Evolutionary conservation across 2,329 filamentous ascomycete genomes (phyloP), one percentile per base, ranked within the genome.

Genomic region (Periconia digitata): DNA sequence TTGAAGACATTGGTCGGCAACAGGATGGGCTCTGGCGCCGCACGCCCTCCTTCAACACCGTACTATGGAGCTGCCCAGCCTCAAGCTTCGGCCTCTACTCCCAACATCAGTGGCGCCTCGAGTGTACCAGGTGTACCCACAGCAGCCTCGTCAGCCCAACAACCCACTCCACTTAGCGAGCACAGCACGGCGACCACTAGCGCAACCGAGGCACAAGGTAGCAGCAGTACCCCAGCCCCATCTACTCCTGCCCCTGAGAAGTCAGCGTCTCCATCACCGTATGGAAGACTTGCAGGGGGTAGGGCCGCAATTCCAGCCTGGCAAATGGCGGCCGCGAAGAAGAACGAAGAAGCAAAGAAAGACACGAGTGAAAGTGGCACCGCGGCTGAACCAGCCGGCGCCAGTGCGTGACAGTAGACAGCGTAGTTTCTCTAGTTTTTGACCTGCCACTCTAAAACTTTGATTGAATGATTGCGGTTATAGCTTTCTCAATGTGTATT

Each of bases 1-100:
- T 76, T 99, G 62, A 97, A 96, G 80, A 89, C 89, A 2, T 78
- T 99, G 44, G 84, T 99, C 43, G 79, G 79, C 27, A 87, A 85
- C 69, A 75, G 84, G 37, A 78, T 86, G 63, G 65, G 69, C 22
- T 54, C 67, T 10, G 64, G 59, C 8, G 52, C 66, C 15, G 55
- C 35, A 8, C 66, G 66, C 6, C 51, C 64, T 15, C 46, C 56
- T 18, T 49, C 62, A 0, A 51, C 57, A 12, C 49, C 58, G 8
- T 65, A 61, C 55, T 65, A 67, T 37, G 64, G 59, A 29, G 43
- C 50, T 32, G 51, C 51, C 8, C 59, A 63, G 43, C 40, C 50
- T 16, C 58, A 58, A 37, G 53, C 41, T 21, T 44, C 60, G 7
- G 53, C 53, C 15, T 49, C 61, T 13, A 64, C 63, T 8, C 54